Evolutionary conservation across 225 moss, liverwort and hornwort species (phyloP).

Genomic region (Asterella californica): DNA sequence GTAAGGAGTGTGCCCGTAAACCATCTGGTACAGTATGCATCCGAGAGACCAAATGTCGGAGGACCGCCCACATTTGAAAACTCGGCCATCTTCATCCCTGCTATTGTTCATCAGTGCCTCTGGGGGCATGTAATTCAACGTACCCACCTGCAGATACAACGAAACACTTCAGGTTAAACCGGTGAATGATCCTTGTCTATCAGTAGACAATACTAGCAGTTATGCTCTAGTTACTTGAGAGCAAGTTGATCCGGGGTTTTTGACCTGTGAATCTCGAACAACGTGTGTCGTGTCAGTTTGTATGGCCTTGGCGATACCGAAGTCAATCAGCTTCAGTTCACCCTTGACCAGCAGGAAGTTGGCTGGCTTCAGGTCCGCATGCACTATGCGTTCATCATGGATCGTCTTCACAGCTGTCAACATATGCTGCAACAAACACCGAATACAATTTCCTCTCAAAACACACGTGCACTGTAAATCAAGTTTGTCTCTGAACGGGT

Average conservation of each 20-base stretch:
- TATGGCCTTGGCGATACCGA: conserved; percentile 97
- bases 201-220: background rate
- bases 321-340: conserved; percentile 93
- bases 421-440: conserved; percentile 63
- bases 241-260: background rate
- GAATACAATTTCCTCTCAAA: background rate
- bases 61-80: conserved; percentile 84
- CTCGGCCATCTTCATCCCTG: conserved; percentile 67
- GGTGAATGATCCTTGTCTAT: background rate
- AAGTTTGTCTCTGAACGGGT: background rate
- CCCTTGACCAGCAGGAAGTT: conserved; percentile 98
- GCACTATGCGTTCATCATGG: conserved; percentile 93
- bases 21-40: conserved; percentile 98
- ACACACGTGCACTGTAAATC: background rate
- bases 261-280: conserved; percentile 77
- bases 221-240: background rate
- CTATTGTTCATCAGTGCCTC: conserved; percentile 81
- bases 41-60: conserved; percentile 99
- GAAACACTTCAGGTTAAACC: background rate
- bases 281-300: conserved; percentile 95
- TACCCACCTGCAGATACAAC: conserved; percentile 58
- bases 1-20: conserved; percentile 86
- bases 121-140: conserved; percentile 95
- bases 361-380: conserved; percentile 97
- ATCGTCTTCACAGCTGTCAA: conserved; percentile 85